Evolutionary conservation across 1,139 yeast species (phyloP), one percentile per base, ranked within the genome.

Genomic region (Geotrichum cucujoidarum): DNA sequence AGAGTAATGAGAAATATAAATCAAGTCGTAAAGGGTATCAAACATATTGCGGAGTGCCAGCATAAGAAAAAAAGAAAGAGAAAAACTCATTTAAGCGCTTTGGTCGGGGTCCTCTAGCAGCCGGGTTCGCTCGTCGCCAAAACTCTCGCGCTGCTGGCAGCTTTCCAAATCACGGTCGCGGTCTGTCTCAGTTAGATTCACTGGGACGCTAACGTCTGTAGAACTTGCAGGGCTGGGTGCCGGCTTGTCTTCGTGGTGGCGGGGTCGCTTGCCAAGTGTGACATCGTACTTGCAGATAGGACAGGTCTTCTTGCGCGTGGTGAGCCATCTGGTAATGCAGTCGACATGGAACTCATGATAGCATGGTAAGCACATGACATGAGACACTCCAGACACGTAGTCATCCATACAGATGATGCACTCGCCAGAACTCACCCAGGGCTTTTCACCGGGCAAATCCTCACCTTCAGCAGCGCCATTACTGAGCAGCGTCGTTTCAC

Each of bases 371-470:
- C 61, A 59, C 70, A 69, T 62, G 27, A 71, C 67, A 35, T 55
- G 57, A 27, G 64, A 55, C 33, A 58, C 62, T 8, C 67, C 68
- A 10, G 62, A 59, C 8, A 57, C 60, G 48, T 67, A 71, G 51
- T 68, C 69, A 42, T 71, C 75, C 30, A 71, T 60, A 44, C 75
- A 71, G 17, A 71, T 68, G 38, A 67, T 69, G 56, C 75, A 71
- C 53, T 68, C 72, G 20, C 65, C 68, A 1, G 68, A 56, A 24
- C 66, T 60, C 14, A 63, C 67, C 70, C 70, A 66, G 3, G 45
- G 44, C 50, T 60, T 59, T 38, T 56, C 59, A 1, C 33, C 43
- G 8, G 27, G 43, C 22, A 17, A 20, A 10, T 22, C 16, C 14
- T 24, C 22, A 14, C n/a, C 34, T 5, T 25, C 36, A 29, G 21